Percentiles rank a stretch among this genome's conserved stretches.
Conservation (phyloP, 495 filamentous ascomycete genomes). For the Podospora pseudocomata region DNA sequence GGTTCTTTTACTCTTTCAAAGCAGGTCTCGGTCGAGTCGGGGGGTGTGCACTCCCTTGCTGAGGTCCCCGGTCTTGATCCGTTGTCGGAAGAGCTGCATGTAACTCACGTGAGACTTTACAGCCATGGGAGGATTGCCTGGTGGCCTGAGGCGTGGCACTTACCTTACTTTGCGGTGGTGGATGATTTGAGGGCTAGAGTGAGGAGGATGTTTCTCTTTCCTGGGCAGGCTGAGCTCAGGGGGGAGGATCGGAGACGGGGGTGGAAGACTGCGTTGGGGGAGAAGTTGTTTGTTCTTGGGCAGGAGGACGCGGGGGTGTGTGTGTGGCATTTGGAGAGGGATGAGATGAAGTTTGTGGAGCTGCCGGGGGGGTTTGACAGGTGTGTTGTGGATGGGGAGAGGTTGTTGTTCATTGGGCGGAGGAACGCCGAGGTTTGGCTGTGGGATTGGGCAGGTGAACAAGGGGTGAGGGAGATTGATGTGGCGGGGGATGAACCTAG, state of each 20-base stretch:
- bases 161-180: constrained; percentile 16
- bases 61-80: neutral
- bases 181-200: constrained; percentile 10
- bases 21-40: neutral
- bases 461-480: neutral
- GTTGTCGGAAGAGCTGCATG: neutral
- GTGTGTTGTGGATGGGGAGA: neutral
- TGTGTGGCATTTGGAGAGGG: constrained; percentile 15
- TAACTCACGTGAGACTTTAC: constrained; percentile 9
- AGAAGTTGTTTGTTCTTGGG: constrained; percentile 14
- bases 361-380: constrained; percentile 9
- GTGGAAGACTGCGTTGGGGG: constrained; percentile 17
- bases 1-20: neutral
- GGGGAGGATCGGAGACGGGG: neutral
- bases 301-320: constrained; percentile 15
- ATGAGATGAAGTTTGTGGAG: constrained; percentile 11
- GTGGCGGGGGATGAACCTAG: neutral
- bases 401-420: neutral
- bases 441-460: neutral
- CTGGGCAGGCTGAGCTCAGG: neutral
- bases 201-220: neutral
- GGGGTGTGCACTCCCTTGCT: neutral
- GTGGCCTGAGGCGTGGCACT: constrained; percentile 18
- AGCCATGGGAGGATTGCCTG: constrained; percentile 15
- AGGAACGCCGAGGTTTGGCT: neutral